phyloP scores from a whole-genome alignment of 139 green algal species.

The Pleodorina starrii region DNA sequence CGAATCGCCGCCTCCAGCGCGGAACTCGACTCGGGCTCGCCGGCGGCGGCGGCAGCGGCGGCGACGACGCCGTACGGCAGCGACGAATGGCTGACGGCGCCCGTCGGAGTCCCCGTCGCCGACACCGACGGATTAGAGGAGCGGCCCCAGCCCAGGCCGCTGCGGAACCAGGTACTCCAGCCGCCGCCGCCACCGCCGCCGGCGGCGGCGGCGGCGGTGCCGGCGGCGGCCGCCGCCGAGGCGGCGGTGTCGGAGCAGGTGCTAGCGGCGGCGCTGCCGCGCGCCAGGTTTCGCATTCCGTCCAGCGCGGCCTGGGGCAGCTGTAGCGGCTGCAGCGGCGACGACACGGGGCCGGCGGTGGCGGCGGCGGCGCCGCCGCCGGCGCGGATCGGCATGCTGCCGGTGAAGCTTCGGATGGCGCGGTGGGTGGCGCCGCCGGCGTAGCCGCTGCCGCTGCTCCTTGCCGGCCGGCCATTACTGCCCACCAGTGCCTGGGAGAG shows the following conservation, averaged over 20 bases:
- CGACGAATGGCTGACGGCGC: background rate
- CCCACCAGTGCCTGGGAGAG: background rate
- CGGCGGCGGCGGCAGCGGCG: background rate
- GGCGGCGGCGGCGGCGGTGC: background rate
- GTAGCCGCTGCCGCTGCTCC: background rate
- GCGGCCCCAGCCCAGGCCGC: constrained; percentile 31
- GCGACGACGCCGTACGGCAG: background rate
- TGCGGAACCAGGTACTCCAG: constrained; percentile 16
- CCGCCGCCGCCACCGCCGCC: background rate
- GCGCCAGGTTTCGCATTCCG: background rate
- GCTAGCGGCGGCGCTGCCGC: background rate
- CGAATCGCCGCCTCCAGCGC: constrained; percentile 21
- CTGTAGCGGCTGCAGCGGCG: background rate
- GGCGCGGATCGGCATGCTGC: no score
- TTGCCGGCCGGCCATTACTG: background rate
- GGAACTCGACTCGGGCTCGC: background rate
- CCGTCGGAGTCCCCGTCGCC: background rate
- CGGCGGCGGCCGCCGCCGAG: background rate
- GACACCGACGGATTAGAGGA: constrained; percentile 39
- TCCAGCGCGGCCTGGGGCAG: background rate
- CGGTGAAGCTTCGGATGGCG: background rate
- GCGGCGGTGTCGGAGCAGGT: constrained; percentile 1
- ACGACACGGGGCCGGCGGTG: background rate
- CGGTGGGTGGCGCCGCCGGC: background rate
- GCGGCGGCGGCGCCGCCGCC: background rate